Evolutionary conservation across 805 yeast species (phyloP).

Genomic region (Wickerhamiella allomyrinae): DNA sequence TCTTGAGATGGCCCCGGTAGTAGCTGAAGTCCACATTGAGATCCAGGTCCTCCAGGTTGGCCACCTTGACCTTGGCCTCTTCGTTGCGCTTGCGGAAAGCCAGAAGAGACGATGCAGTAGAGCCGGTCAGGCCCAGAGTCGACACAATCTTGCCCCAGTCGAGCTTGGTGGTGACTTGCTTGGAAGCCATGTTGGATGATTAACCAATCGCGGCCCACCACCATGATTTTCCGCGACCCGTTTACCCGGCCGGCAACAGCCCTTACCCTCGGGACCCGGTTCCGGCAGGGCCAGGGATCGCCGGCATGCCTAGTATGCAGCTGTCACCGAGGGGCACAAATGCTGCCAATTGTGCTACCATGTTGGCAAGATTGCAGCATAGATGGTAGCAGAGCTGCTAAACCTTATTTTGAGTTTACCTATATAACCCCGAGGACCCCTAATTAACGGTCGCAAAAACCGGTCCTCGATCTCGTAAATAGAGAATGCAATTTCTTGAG

Average conservation of each 20-base stretch:
- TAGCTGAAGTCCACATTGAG: constrained; percentile 65
- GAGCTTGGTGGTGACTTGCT: constrained; percentile 54
- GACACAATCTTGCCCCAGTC: constrained; percentile 90
- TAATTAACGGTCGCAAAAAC: no score
- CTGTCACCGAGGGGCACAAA: no score
- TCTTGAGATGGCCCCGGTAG: constrained; percentile 71
- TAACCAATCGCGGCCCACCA: constrained; percentile 2
- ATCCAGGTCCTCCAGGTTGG: constrained; percentile 57
- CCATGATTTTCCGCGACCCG: neutral
- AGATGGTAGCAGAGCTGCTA: no score
- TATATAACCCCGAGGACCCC: no score
- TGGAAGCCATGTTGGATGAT: constrained; percentile 13
- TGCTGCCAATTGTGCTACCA: no score
- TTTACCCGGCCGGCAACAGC: neutral
- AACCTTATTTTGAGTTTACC: no score
- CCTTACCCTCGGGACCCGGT: no score
- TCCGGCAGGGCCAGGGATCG: no score
- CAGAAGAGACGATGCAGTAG: constrained; percentile 75
- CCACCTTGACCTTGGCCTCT: constrained; percentile 78
- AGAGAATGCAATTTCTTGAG: neutral
- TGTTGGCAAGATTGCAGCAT: no score
- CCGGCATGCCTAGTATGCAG: no score
- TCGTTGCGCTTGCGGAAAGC: constrained; percentile 97
- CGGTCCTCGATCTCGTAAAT: no score
- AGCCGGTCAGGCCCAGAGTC: constrained; percentile 81